Percentiles rank a stretch among this genome's conserved stretches.
Conservation (phyloP, 1,139 yeast species). For the Geotrichum fermentans region DNA sequence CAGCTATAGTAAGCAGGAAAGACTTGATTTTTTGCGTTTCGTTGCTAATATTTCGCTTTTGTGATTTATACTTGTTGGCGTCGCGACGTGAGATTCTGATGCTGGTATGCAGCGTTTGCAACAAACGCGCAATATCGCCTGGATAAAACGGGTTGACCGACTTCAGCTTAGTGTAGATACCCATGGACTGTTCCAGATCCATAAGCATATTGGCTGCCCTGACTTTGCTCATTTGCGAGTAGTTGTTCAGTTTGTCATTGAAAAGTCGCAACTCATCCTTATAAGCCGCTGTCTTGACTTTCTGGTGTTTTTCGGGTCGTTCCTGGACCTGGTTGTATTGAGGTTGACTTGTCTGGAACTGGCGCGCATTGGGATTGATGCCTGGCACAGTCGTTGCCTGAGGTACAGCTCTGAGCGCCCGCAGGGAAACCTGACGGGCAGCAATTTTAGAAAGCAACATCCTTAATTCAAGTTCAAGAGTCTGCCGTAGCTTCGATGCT, state of each 20-base stretch:
- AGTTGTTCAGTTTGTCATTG: constrained; percentile 19
- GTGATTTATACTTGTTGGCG: constrained; percentile 20
- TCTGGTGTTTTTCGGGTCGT: constrained; percentile 6
- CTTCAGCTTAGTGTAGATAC: constrained; percentile 26
- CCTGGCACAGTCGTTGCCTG: constrained; percentile 15
- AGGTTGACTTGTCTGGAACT: constrained; percentile 14
- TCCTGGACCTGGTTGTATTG: constrained; percentile 1
- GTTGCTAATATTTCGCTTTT: constrained; percentile 17
- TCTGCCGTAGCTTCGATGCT: neutral
- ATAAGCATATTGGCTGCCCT: constrained; percentile 17
- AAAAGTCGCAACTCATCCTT: constrained; percentile 14
- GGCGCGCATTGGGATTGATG: constrained; percentile 17
- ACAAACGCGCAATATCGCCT: constrained; percentile 27
- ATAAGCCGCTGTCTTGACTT: constrained; percentile 11
- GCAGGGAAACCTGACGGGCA: constrained; percentile 21
- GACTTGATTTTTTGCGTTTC: constrained; percentile 19
- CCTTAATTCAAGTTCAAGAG: neutral
- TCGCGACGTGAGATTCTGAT: constrained; percentile 18
- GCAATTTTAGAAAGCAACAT: constrained; percentile 20
- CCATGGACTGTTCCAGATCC: constrained; percentile 30
- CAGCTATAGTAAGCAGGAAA: constrained; percentile 36
- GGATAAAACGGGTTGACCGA: constrained; percentile 25
- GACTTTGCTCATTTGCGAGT: constrained; percentile 15
- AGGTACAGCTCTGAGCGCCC: constrained; percentile 20
- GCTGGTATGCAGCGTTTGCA: constrained; percentile 30